Evolutionary conservation across 768 basidiomycete species (phyloP).

Genomic region (Xerocomus spinulosus): DNA sequence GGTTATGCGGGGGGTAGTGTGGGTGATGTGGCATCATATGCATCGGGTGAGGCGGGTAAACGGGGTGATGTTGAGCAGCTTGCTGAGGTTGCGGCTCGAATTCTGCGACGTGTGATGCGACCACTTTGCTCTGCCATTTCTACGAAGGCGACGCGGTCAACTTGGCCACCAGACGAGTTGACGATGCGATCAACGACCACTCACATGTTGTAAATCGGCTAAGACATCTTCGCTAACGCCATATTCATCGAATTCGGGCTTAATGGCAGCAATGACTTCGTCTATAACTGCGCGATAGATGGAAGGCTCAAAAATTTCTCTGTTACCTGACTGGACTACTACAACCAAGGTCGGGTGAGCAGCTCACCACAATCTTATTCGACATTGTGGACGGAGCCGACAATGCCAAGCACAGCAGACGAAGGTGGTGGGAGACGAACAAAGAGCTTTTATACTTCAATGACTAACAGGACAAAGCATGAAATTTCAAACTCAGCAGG

Average conservation of each 20-base stretch:
- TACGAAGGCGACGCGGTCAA: slow-evolving; percentile 30
- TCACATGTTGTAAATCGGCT: slow-evolving; percentile 82
- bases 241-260: slow-evolving; percentile 94
- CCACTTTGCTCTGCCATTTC: slow-evolving; percentile 97
- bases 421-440: slow-evolving; percentile 32
- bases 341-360: slow-evolving; percentile 56
- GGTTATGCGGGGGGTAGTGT: slow-evolving; percentile 53
- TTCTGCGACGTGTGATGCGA: slow-evolving; percentile 92
- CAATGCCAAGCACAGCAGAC: slow-evolving; percentile 26
- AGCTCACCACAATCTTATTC: slow-evolving; percentile 98
- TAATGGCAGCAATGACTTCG: slow-evolving; percentile 86
- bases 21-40: slow-evolving; percentile 53
- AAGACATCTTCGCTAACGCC: slow-evolving; percentile 91
- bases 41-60: slow-evolving; percentile 58
- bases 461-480: slow-evolving; percentile 34
- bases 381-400: slow-evolving; percentile 59
- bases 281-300: slow-evolving; percentile 95
- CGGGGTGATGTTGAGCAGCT: slow-evolving; percentile 43
- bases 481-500: slow-evolving; percentile 42
- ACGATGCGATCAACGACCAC: slow-evolving; percentile 31
- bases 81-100: slow-evolving; percentile 64
- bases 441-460: slow-evolving; percentile 39
- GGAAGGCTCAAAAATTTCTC: slow-evolving; percentile 66
- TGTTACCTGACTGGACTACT: slow-evolving; percentile 53
- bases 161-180: slow-evolving; percentile 1